Percentiles rank a stretch among this genome's conserved stretches.
Conservation (phyloP, 2,329 filamentous ascomycete genomes). For the Nigrospora osmanthi region DNA sequence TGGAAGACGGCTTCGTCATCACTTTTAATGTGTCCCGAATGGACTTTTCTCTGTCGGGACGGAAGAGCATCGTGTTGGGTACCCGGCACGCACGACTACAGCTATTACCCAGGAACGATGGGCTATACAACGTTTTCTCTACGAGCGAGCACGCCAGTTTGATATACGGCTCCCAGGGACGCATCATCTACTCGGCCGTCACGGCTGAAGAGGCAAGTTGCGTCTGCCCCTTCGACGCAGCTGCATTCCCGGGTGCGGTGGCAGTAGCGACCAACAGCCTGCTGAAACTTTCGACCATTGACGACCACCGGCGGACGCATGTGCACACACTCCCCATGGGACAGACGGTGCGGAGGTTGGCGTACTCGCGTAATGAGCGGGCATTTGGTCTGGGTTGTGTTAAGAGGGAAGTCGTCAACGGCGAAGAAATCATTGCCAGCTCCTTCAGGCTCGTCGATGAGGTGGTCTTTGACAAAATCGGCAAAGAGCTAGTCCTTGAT, state of each 20-base stretch:
- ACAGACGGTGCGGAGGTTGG: constrained; percentile 78
- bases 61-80: constrained; percentile 78
- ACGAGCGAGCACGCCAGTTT: constrained; percentile 91
- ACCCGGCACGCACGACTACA: constrained; percentile 79
- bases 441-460: constrained; percentile 90
- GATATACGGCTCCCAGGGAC: constrained; percentile 82
- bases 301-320: constrained; percentile 80
- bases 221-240: constrained; percentile 75
- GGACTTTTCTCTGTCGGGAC: constrained; percentile 57
- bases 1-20: constrained; percentile 87
- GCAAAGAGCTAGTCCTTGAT: constrained; percentile 56
- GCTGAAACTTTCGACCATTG: constrained; percentile 73
- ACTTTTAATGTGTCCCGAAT: constrained; percentile 65
- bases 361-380: constrained; percentile 72
- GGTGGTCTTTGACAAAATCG: constrained; percentile 73
- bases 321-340: constrained; percentile 71
- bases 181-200: constrained; percentile 87
- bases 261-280: constrained; percentile 71
- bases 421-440: constrained; percentile 69
- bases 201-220: constrained; percentile 79
- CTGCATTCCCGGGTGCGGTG: constrained; percentile 73
- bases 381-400: constrained; percentile 86
- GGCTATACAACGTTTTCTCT: constrained; percentile 75
- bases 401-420: constrained; percentile 60
- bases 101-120: constrained; percentile 60